Evolutionary conservation across 371 early-diverging fungal species (phyloP).

Genomic region (Mortierella sp.): DNA sequence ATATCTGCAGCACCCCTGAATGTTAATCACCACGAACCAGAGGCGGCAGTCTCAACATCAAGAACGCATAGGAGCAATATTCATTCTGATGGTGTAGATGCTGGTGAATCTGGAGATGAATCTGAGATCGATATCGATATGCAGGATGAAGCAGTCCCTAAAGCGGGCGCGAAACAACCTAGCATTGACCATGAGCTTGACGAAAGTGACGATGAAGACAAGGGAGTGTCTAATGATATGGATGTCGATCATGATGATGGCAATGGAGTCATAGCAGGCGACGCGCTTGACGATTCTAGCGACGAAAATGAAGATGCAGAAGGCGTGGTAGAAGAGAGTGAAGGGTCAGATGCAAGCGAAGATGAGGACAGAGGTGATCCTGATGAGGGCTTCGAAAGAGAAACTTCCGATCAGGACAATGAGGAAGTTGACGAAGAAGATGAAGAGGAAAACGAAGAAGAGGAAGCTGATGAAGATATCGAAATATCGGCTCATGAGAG

Average conservation of each 20-base stretch:
- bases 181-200: background rate
- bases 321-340: background rate
- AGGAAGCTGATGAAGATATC: background rate
- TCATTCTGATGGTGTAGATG: background rate
- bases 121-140: conserved; percentile 27
- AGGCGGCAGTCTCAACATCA: background rate
- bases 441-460: background rate
- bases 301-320: conserved; percentile 8
- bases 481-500: conserved; percentile 2
- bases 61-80: background rate
- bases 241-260: background rate
- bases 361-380: conserved; percentile 10
- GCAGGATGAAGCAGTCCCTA: background rate
- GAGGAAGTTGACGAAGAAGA: background rate
- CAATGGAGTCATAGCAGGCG: conserved; percentile 16
- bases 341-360: conserved; percentile 5
- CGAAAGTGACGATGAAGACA: conserved; percentile 14
- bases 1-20: conserved; percentile 14
- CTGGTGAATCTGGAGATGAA: background rate
- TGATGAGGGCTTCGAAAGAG: conserved; percentile 27
- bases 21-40: background rate
- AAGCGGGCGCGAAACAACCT: background rate
- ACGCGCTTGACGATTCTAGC: conserved; percentile 24
- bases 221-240: background rate
- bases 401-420: background rate